These are phyloP conservation scores for Candida hungchunana DNA, from an alignment of 805 yeast species.

Conservation along the genomic window DNA sequence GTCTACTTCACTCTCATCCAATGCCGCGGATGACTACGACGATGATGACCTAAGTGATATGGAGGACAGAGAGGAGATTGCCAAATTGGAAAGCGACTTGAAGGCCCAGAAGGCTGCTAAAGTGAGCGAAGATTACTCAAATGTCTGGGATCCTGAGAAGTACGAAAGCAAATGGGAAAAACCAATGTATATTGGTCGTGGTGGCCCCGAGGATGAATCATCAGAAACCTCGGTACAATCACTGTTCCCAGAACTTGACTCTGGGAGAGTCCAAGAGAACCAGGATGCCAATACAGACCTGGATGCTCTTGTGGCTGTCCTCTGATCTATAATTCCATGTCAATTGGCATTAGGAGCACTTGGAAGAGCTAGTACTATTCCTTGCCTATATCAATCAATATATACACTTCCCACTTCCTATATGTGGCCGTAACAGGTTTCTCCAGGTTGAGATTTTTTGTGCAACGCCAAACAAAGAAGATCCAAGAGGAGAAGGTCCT, in stretches of 20 bases:
- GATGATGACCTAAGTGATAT: constrained; percentile 38
- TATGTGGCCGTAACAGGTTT: no score
- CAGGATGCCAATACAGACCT: constrained; percentile 3
- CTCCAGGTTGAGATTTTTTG: no score
- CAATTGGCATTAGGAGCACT: no score
- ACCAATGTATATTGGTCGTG: constrained; percentile 38
- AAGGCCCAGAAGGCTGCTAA: constrained; percentile 32
- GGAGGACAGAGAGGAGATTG: constrained; percentile 31
- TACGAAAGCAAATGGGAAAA: constrained; percentile 53
- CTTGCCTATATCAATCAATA: no score
- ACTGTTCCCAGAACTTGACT: constrained; percentile 2
- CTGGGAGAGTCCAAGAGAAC: constrained; percentile 13
- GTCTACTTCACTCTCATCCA: neutral
- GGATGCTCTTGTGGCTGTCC: constrained; percentile 9
- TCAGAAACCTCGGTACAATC: no score
- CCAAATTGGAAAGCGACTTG: constrained; percentile 27
- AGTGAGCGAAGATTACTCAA: constrained; percentile 30
- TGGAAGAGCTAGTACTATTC: no score
- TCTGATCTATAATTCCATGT: neutral
- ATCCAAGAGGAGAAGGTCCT: no score
- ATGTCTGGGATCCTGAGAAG: constrained; percentile 57
- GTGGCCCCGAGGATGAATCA: neutral
- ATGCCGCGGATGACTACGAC: constrained; percentile 18
- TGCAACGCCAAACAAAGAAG: no score
- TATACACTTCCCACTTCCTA: no score